Evolutionary conservation across 176 grass and related monocot genomes (phyloP).

Genomic region (Eragrostis nindensis): DNA sequence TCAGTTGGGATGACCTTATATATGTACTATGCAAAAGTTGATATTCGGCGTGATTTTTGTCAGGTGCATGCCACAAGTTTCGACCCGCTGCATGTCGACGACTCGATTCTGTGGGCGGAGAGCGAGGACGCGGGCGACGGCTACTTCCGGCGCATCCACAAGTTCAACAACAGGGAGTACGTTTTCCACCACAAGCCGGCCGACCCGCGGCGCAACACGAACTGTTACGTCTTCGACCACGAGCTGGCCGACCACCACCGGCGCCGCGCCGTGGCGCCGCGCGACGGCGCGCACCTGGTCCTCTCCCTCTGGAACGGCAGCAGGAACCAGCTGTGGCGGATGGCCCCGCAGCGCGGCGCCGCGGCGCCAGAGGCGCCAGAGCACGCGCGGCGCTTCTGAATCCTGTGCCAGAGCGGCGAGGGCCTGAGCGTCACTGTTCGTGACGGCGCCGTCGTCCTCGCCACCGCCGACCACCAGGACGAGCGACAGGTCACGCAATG

Average conservation of each 20-base stretch:
- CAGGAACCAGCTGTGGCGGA: slow-evolving; percentile 57
- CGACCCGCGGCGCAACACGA: not conserved
- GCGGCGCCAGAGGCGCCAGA: not conserved
- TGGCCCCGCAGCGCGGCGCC: not conserved
- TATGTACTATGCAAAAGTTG: not conserved
- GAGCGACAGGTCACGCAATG: not conserved
- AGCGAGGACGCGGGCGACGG: not conserved
- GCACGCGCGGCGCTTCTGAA: not conserved
- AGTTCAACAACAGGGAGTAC: slow-evolving; percentile 51
- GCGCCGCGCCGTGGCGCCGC: slow-evolving; percentile 28
- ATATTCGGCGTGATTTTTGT: not conserved
- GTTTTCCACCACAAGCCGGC: slow-evolving; percentile 41
- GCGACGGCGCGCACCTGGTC: slow-evolving; percentile 46
- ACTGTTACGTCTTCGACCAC: slow-evolving; percentile 37
- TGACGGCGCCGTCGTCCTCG: slow-evolving; percentile 30
- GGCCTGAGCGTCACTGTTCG: slow-evolving; percentile 25
- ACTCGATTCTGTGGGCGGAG: slow-evolving; percentile 63
- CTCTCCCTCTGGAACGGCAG: slow-evolving; percentile 53
- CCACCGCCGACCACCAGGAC: not conserved
- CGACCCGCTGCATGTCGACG: slow-evolving; percentile 45
- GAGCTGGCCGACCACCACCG: slow-evolving; percentile 25
- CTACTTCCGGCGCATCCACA: slow-evolving; percentile 55
- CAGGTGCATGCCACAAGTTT: slow-evolving; percentile 42
- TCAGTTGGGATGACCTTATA: too few species aligned
- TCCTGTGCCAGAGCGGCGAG: slow-evolving; percentile 25